Evolutionary conservation across 208 protist species (phyloP), one percentile per base, ranked within the genome.

Genomic region (Trypanosomatidae sp.): DNA sequence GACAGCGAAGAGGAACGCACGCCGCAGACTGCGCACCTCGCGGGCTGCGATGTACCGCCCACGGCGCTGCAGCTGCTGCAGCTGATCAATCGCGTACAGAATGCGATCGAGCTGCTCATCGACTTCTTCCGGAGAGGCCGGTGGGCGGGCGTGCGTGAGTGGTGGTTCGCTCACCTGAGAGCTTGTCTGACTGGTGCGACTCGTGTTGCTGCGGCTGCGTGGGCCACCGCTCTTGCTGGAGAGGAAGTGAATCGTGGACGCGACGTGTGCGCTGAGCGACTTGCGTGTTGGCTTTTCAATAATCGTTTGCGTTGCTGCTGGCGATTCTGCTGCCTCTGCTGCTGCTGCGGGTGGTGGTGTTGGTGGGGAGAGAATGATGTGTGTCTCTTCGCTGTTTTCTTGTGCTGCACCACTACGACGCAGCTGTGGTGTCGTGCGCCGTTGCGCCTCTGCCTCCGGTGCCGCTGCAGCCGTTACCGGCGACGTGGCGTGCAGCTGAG

Each of bases 11-110:
- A 78, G 73, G 76, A 81, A 91, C 5, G 90, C 85, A 15, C 82
- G 81, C 28, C 87, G 87, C 22, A 94, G 76, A 39, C 80, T 84
- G 19, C 25, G 1, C 55, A 94, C 81, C 69, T 94, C 90, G 28
- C 73, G 65, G 47, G 71, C 41, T 9, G 87, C 80, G 49, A 92
- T 87, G 69, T 83, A 79, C 7, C 70, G 76, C 1, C 74, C 71
- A 12, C 73, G 74, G 9, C 50, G 62, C 65, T 83, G 78, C 41
- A 94, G 73, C 36, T 77, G 77, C 69, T 87, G 76, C 19, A 91
- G 81, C 43, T 82, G 83, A 13, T 47, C 52, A 33, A 87, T 80
- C 41, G 83, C 79, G 59, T 85, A 71, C 17, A 89, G 74, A 30
- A 91, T 83, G 8, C 73, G 62, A 22, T 91, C 82, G 10, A 91